Evolutionary conservation across 1,284 basidiomycete genomes (phyloP).

Genomic region (Melampsora occidentalis): DNA sequence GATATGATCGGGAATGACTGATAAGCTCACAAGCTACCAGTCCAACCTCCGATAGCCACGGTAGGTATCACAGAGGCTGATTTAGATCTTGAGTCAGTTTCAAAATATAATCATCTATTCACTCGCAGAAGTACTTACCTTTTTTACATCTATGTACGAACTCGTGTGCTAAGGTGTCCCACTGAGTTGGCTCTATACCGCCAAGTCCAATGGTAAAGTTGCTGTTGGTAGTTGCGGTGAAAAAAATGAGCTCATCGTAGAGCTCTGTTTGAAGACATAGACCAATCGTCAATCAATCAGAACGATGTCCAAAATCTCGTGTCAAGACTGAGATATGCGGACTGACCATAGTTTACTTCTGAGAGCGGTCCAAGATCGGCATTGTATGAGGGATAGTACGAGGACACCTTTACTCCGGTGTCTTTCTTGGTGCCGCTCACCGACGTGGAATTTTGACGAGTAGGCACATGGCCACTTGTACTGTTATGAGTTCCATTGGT

Average conservation of each 20-base stretch:
- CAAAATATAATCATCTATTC: not conserved
- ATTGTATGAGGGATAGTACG: constrained; percentile 35
- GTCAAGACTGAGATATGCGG: not conserved
- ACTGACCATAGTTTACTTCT: constrained; percentile 36
- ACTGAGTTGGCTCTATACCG: constrained; percentile 1
- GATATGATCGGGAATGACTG: not conserved
- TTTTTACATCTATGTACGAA: constrained; percentile 27
- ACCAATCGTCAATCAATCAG: not conserved
- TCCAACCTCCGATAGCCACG: constrained; percentile 32
- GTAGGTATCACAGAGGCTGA: constrained; percentile 22
- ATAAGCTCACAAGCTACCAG: constrained; percentile 18
- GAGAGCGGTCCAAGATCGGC: constrained; percentile 13
- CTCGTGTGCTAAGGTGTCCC: constrained; percentile 27
- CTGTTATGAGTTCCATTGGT: no score
- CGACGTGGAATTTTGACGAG: no score
- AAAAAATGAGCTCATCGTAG: constrained; percentile 37
- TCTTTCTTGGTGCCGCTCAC: no score
- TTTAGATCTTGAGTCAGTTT: not conserved
- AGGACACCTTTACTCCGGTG: constrained; percentile 7
- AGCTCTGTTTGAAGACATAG: constrained; percentile 14
- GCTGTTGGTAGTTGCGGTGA: constrained; percentile 26
- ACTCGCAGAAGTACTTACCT: constrained; percentile 6
- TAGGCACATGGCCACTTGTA: no score
- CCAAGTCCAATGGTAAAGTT: constrained; percentile 28
- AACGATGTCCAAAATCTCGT: not conserved